Base-by-base conservation (phyloP, 176 grass and related monocot genomes). In the Thalia dealbata region DNA sequence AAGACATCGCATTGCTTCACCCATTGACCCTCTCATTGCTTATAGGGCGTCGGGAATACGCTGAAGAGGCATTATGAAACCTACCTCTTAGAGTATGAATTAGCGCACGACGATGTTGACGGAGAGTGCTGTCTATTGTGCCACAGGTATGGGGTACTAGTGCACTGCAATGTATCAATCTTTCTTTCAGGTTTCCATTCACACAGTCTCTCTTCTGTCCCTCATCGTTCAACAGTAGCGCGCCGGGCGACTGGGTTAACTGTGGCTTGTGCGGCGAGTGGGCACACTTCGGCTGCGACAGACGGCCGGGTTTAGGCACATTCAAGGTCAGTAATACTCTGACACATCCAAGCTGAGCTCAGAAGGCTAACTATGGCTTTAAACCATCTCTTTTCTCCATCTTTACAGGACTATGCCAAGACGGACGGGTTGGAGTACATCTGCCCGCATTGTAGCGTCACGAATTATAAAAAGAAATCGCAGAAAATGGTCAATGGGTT, bases 111-210 rank as follows among this genome's bases (percentile, higher is more conserved):
- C 51, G 95, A 99, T 66, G 90, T 99, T 56, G 95, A 99, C 41
- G 95, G 95, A n/a, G 95, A 99, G 58, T 99, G 95, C 51, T 99
- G 95, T 80, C 80, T 99, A 28, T 83, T 99, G 81, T 99, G 95
- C 78, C 87, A 99, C 85, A 92, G 93, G 93, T 97, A 63, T 24
- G n/a, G 41, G 4, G 32, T 38, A 38, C n/a, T n/a, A n/a, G n/a
- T n/a, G n/a, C n/a, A n/a, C n/a, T n/a, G n/a, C n/a, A n/a, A n/a
- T n/a, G n/a, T n/a, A n/a, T 38, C 32, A 1, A 38, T 1, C 32
- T 38, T 38, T 38, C 32, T 38, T 38, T 38, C 32, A 38, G 32
- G 32, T 38, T 38, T 38, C 32, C 4, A 2, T 2, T 38, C 32
- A 38, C 32, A 38, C 32, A 38, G 32, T 4, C 32, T 38, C 32